Base-by-base conservation (phyloP, 768 basidiomycete species). In the Clitopilus hobsonii region DNA sequence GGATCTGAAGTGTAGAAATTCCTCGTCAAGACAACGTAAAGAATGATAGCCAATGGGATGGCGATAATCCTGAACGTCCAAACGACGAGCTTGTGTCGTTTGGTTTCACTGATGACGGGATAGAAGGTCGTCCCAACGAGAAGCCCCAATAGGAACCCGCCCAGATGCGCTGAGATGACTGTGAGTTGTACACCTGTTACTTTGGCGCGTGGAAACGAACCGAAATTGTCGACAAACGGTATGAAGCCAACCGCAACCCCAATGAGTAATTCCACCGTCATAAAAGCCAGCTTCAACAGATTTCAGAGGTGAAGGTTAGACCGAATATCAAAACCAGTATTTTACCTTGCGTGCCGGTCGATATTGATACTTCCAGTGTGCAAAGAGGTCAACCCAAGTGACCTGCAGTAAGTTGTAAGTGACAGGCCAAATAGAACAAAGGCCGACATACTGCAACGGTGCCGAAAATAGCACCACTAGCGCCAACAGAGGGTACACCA, bases 1-100 rank as follows among this genome's bases (percentile, higher is more conserved):
- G 94, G 91, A 67, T 97, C 80, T 41, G 82, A 83, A 1, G 84
- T 93, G 67, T 95, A 97, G 67, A 98, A 98, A 69, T 98, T 98
- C 57, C 85, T 76, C 29, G 79, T 79, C 47, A 98, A 77, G 13
- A 95, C 77, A 29, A 95, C 87, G 60, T 86, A 98, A 20, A 96
- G 77, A 24, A 96, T 70, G 25, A 96, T 66, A 2, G 87, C 82
- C 27, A 96, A 58, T 2, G 91, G 88, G 38, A 93, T 76, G 1
- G 92, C 91, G 26, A 81, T 68, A 26, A 90, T 61, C 55, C 95
- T 84, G 65, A 89, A 82, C 32, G 61, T 72, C 85, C 89, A 92
- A 66, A 88, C 83, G 47, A 91, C 78, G 18, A 78, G 65, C 52
- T 79, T 79, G 65, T 94, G 94, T 20, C 86, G 78, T 54, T 77